phyloP scores from a whole-genome alignment of 164 flowering plant species.

The Piper betle region DNA sequence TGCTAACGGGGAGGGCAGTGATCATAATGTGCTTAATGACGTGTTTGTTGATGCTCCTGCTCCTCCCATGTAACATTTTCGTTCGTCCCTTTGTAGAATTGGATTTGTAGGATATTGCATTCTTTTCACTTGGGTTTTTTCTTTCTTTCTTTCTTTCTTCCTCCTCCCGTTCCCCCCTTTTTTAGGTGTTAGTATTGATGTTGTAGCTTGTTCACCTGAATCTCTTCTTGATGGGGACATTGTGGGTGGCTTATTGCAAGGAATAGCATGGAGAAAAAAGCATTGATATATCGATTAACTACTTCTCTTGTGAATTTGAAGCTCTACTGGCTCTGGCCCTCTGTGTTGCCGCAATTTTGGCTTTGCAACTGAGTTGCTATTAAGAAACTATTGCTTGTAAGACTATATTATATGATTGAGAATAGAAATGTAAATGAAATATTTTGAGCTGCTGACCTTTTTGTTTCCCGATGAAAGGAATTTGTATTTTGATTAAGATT shows the following conservation, averaged over 20 bases:
- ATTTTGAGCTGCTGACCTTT: neutral
- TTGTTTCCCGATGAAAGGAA: no score
- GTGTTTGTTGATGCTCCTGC: constrained; percentile 79
- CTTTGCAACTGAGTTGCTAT: neutral
- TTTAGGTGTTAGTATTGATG: neutral
- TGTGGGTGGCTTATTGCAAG: neutral
- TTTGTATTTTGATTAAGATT: no score
- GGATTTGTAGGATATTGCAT: constrained; percentile 34
- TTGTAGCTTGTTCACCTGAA: neutral
- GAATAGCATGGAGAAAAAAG: neutral
- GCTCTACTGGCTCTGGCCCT: no score
- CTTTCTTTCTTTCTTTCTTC: constrained; percentile 3
- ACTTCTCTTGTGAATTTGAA: neutral
- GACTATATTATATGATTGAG: neutral
- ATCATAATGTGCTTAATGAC: constrained; percentile 49
- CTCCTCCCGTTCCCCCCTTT: constrained; percentile 24
- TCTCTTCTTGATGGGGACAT: constrained; percentile 1
- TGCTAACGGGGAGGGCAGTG: constrained; percentile 65
- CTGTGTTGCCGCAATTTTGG: neutral
- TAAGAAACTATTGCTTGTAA: neutral
- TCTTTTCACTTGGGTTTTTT: constrained; percentile 21
- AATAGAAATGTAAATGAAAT: neutral
- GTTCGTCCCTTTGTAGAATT: constrained; percentile 15
- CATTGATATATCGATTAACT: neutral
- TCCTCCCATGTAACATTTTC: constrained; percentile 59